Evolutionary conservation across 2,329 filamentous ascomycete species (phyloP), one percentile per base, ranked within the genome.

Genomic region (Cladophialophora immunda): DNA sequence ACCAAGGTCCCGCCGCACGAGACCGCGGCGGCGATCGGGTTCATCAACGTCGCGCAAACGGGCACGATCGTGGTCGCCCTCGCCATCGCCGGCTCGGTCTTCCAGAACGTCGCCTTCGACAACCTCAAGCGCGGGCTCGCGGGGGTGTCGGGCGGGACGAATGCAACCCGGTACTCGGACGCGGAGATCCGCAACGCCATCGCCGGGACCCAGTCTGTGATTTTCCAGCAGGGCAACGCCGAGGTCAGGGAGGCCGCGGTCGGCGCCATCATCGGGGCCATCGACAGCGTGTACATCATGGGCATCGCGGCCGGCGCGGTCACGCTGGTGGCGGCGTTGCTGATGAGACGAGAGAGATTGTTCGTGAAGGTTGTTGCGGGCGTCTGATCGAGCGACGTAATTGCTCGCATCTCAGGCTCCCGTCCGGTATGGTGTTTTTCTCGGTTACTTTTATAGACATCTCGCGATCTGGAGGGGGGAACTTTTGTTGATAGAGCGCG

Each of bases 281-380:
- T 72, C 58, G 62, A 65, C 3, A 69, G 65, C 9, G 66, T 68
- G 6, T 74, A 72, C 38, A 67, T 64, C 9, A 61, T 73, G 15
- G 67, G 72, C 11, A 70, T 74, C 25, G 63, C 69, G 3, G 75
- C 71, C 1, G 73, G 73, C 6, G 68, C 66, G 4, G 47, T 76
- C 59, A 62, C 68, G 8, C 53, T 68, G 11, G 29, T 73, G n/a
- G 34, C 59, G 41, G 64, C 68, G 3, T 15, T 61, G 25, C 32
- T 61, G 41, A 61, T 65, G 63, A 60, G 34, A 45, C 9, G 77
- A 79, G 61, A 64, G 57, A 65, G 60, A 34, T 29, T 65, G n/a
- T 34, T 47, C 34, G 38, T 59, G 30, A 22, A 32, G 22, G 17
- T 55, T 29, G 62, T 58, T 34, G 62, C 62, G 3, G 62, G 45